phyloP scores from a whole-genome alignment of 1,139 yeast species.

The Pneumocystis wakefieldiae region DNA sequence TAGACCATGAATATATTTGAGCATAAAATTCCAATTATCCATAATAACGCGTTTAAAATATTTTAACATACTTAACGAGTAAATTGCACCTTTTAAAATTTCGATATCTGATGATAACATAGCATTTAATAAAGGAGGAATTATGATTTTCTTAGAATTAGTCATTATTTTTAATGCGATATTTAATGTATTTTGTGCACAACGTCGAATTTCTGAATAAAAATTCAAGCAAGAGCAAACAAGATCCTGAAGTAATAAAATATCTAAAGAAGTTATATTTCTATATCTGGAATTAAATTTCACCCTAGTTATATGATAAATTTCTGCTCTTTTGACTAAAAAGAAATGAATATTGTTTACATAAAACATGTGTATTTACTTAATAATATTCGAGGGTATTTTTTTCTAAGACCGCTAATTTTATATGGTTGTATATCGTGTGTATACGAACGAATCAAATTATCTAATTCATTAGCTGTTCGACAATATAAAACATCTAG shows the following conservation, averaged over 20 bases:
- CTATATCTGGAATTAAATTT: constrained; percentile 64
- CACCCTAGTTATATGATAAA: constrained; percentile 64
- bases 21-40: not conserved
- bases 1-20: not conserved
- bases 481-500: constrained; percentile 71
- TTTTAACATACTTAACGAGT: constrained; percentile 25
- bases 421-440: constrained; percentile 35
- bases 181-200: constrained; percentile 57
- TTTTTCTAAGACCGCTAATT: constrained; percentile 42
- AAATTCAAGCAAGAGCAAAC: constrained; percentile 53
- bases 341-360: constrained; percentile 26
- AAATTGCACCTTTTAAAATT: constrained; percentile 53
- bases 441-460: constrained; percentile 31
- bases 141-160: constrained; percentile 37
- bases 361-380: not conserved
- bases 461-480: constrained; percentile 42
- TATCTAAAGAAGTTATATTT: constrained; percentile 54
- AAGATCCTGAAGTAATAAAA: constrained; percentile 50
- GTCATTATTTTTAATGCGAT: constrained; percentile 60
- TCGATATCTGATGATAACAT: constrained; percentile 41
- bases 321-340: constrained; percentile 59
- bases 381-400: constrained; percentile 45
- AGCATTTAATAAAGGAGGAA: constrained; percentile 36
- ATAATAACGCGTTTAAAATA: constrained; percentile 1
- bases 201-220: constrained; percentile 51